Percentiles rank a stretch among this genome's conserved stretches.
Evolutionary conservation across 2,329 filamentous ascomycete species (phyloP).

Genomic region (Talaromyces sp.): DNA sequence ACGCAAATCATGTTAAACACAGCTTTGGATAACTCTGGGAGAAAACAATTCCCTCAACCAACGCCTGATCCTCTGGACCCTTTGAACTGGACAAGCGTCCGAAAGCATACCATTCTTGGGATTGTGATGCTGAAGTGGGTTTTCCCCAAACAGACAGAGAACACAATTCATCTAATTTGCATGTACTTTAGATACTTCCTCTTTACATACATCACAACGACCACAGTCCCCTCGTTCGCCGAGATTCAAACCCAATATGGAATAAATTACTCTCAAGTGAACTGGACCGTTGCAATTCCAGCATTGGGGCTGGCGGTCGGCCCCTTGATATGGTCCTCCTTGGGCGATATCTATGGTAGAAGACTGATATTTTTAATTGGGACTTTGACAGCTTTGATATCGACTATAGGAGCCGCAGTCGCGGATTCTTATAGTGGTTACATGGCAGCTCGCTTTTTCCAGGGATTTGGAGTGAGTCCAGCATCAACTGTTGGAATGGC

Average conservation of each 20-base stretch:
- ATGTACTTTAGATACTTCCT: constrained; percentile 61
- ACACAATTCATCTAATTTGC: not conserved
- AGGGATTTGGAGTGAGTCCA: constrained; percentile 59
- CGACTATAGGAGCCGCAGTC: constrained; percentile 47
- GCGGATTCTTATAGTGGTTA: constrained; percentile 52
- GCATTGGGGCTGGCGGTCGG: constrained; percentile 55
- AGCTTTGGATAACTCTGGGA: constrained; percentile 26
- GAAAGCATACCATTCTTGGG: constrained; percentile 54
- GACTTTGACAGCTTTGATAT: constrained; percentile 45
- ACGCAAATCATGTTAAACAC: constrained; percentile 8
- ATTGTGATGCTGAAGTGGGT: constrained; percentile 58
- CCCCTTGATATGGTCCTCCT: constrained; percentile 54
- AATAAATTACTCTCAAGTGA: constrained; percentile 52
- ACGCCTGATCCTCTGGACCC: constrained; percentile 55
- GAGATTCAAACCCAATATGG: constrained; percentile 52
- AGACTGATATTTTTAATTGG: constrained; percentile 54
- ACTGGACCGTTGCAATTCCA: constrained; percentile 60
- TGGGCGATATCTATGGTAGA: constrained; percentile 57
- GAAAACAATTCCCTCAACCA: constrained; percentile 45
- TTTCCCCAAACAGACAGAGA: too few species aligned
- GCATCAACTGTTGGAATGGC: constrained; percentile 59
- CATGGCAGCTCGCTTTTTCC: constrained; percentile 62
- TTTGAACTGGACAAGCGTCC: constrained; percentile 55
- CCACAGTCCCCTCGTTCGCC: constrained; percentile 58
- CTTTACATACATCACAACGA: constrained; percentile 62